Percentiles rank a stretch among this genome's conserved stretches.
Evolutionary conservation across 2,329 filamentous ascomycete species (phyloP).

Genomic region (Plenodomus tracheiphilus): DNA sequence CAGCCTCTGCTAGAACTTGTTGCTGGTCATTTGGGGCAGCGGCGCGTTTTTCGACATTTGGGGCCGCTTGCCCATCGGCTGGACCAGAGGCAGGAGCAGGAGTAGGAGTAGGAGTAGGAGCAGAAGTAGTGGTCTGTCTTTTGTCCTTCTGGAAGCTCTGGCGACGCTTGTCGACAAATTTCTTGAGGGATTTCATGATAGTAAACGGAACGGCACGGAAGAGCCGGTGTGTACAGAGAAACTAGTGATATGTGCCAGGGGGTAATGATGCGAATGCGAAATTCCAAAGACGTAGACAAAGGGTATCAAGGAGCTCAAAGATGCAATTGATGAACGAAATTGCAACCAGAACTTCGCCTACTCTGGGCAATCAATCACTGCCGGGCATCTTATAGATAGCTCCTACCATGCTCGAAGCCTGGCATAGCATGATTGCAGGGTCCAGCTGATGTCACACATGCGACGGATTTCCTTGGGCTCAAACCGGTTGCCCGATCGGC

Average conservation of each 20-base stretch:
- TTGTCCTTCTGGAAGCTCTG: constrained; percentile 17
- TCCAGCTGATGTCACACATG: constrained; percentile 40
- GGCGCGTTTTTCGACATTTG: constrained; percentile 11
- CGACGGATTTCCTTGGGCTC: constrained; percentile 11
- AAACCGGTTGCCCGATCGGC: constrained; percentile 25
- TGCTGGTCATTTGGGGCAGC: constrained; percentile 23
- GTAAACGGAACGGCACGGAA: constrained; percentile 3
- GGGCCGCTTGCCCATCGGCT: constrained; percentile 1
- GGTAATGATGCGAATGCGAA: background rate
- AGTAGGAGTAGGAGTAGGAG: too few species aligned
- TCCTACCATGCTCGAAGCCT: constrained; percentile 9
- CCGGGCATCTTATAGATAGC: constrained; percentile 21
- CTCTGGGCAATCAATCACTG: constrained; percentile 12
- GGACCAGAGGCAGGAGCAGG: constrained; percentile 1
- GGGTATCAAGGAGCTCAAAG: background rate
- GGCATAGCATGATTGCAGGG: constrained; percentile 23
- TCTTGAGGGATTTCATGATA: constrained; percentile 32
- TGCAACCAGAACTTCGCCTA: background rate
- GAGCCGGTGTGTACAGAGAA: background rate
- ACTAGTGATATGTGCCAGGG: background rate
- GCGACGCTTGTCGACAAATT: constrained; percentile 30
- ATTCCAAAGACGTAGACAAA: background rate
- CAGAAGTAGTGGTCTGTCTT: background rate
- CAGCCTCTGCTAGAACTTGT: constrained; percentile 27
- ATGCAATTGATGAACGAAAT: background rate